phyloP scores from a whole-genome alignment of 306 rosid genomes.

The Neltuma alba region DNA sequence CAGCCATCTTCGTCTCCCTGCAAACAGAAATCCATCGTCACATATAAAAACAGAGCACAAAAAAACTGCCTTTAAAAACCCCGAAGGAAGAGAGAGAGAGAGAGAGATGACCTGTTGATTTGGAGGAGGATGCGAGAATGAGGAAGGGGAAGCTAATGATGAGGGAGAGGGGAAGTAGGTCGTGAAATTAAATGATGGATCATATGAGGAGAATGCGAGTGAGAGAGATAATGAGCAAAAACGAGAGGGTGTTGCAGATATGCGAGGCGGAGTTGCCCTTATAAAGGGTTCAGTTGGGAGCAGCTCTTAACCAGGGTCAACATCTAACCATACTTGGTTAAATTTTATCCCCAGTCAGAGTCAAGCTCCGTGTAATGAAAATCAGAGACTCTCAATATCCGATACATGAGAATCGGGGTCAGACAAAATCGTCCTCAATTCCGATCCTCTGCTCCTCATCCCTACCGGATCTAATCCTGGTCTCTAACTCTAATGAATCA shows the following conservation, averaged over 20 bases:
- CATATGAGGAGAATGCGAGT: not conserved
- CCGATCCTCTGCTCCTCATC: not conserved
- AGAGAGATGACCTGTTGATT: not conserved
- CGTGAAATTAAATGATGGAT: not conserved
- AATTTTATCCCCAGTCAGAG: not conserved
- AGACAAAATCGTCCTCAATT: not conserved
- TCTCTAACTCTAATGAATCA: not conserved
- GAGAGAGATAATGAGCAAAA: not conserved
- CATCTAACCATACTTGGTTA: not conserved
- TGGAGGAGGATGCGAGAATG: not conserved
- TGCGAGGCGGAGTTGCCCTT: not conserved
- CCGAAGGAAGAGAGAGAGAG: too few species aligned
- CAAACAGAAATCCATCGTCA: not conserved
- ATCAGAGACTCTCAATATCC: not conserved
- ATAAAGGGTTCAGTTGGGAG: not conserved
- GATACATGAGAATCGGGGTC: not conserved
- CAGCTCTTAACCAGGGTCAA: not conserved
- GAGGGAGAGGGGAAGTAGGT: not conserved
- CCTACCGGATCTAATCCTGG: not conserved
- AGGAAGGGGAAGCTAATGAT: not conserved
- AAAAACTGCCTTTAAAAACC: too few species aligned
- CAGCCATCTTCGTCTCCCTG: slow-evolving; percentile 7
- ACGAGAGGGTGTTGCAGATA: not conserved
- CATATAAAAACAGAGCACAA: not conserved
- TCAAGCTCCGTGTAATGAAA: not conserved